phyloP scores from a whole-genome alignment of 2,329 filamentous ascomycete species.

The Fusarium lateritium region DNA sequence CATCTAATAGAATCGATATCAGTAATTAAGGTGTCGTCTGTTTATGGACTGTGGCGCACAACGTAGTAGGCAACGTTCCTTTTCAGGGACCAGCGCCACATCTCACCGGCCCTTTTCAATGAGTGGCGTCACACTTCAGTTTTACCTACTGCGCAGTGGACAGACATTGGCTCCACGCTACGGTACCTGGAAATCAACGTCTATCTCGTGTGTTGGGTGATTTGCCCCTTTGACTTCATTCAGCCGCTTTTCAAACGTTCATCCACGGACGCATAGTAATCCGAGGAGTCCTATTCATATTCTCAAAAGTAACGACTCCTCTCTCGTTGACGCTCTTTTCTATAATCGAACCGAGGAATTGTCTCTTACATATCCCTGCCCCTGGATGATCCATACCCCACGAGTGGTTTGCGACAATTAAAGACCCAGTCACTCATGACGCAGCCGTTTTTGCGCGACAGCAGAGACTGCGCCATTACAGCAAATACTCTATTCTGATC shows the following conservation, averaged over 20 bases:
- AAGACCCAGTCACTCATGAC: slow-evolving; percentile 39
- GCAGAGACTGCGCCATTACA: slow-evolving; percentile 20
- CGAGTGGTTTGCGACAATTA: slow-evolving; percentile 36
- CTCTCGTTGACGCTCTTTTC: neutral
- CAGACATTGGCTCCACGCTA: slow-evolving; percentile 17
- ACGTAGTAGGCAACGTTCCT: slow-evolving; percentile 3
- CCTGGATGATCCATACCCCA: slow-evolving; percentile 18
- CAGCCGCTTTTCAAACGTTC: neutral
- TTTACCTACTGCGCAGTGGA: slow-evolving; percentile 1
- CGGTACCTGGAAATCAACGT: slow-evolving; percentile 4
- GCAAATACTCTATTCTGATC: slow-evolving; percentile 1
- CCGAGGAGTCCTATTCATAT: slow-evolving; percentile 2
- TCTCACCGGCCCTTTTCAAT: slow-evolving; percentile 4
- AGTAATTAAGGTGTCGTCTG: too few species aligned
- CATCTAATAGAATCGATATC: too few species aligned
- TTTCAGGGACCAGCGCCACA: slow-evolving; percentile 30
- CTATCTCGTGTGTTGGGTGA: slow-evolving; percentile 9
- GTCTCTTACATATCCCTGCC: slow-evolving; percentile 11
- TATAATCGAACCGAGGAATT: neutral
- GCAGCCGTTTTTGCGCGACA: slow-evolving; percentile 28
- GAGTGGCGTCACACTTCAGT: slow-evolving; percentile 20
- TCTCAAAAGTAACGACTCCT: neutral
- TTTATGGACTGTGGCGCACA: slow-evolving; percentile 25
- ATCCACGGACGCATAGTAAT: neutral
- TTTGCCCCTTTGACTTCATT: slow-evolving; percentile 34